phyloP scores from a whole-genome alignment of 345 rosid genomes.

The Microcos paniculata region DNA sequence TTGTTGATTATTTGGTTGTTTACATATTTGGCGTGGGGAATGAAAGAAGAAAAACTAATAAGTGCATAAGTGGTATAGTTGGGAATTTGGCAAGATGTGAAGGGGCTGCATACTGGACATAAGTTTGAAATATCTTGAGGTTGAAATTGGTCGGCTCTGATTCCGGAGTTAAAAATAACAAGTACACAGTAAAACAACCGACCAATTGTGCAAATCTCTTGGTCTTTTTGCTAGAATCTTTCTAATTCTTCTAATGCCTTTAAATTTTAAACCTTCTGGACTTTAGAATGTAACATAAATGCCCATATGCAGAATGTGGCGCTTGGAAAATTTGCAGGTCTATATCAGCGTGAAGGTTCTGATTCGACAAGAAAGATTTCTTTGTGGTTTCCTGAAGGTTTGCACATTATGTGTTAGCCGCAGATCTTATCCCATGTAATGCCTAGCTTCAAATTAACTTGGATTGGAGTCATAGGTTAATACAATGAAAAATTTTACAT shows the following conservation, averaged over 20 bases:
- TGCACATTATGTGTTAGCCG: background rate
- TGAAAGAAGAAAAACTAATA: constrained; percentile 1
- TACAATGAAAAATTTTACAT: too few species aligned
- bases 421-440: background rate
- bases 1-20: background rate
- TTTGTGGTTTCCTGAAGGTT: background rate
- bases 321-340: background rate
- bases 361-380: background rate
- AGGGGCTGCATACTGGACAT: background rate
- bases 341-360: background rate
- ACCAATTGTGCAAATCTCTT: background rate
- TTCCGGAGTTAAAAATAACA: background rate
- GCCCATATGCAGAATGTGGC: background rate
- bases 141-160: background rate
- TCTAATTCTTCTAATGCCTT: background rate
- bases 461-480: too few species aligned
- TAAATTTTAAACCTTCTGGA: background rate
- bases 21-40: background rate
- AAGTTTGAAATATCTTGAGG: background rate
- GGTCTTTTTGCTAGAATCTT: background rate
- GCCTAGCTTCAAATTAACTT: too few species aligned
- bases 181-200: background rate
- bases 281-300: background rate
- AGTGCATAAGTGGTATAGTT: background rate
- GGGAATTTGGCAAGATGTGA: background rate